Base-by-base conservation (phyloP, 2,329 filamentous ascomycete genomes). In the Aspergillus sp. region DNA sequence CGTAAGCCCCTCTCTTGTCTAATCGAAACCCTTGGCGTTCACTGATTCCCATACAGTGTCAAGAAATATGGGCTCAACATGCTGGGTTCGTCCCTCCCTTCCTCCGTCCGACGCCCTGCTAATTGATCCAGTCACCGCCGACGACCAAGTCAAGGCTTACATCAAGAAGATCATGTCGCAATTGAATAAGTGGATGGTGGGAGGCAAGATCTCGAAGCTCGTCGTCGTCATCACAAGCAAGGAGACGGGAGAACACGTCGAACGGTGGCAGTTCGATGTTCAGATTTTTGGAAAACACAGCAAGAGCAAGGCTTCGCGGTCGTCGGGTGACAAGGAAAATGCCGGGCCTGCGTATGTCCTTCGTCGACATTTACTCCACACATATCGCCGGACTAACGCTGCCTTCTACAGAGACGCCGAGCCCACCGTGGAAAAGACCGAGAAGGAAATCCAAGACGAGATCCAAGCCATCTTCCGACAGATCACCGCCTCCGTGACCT, bases 1-100 rank as follows among this genome's bases (percentile, higher is more conserved):
- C 91, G 88, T 92, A 76, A 70, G 86, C 75, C 21, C 29, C 52
- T 0, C 9, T 19, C 16, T 19, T 16, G 13, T 38, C 16, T 7
- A 4, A 4, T n/a, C 3, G 2, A 13, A 17, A 7, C 16, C 3
- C 21, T 20, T 25, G 3, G 2, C 7, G 5, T 5, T 25, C 29
- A 3, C 17, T 54, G 48, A 63, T 44, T 49, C 16, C 4, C 4
- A 11, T 42, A 31, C 32, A 76, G 84, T 11, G 92, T 99, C 67
- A 99, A 99, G 78, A 99, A 99, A 78, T 99, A 99, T 87, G 94
- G 94, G 65, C 84, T 99, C 66, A 97, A 96, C 67, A 96, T 97
- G 91, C 88, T 96, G 65, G 84, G 85, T 88, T 73, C 58, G 76
- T 67, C 29, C 23, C 43, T 25, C 10, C 25, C 14, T 29, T 47